Evolutionary conservation across 2,329 filamentous ascomycete species (phyloP).

Genomic region (Pleoardoris graminearum): DNA sequence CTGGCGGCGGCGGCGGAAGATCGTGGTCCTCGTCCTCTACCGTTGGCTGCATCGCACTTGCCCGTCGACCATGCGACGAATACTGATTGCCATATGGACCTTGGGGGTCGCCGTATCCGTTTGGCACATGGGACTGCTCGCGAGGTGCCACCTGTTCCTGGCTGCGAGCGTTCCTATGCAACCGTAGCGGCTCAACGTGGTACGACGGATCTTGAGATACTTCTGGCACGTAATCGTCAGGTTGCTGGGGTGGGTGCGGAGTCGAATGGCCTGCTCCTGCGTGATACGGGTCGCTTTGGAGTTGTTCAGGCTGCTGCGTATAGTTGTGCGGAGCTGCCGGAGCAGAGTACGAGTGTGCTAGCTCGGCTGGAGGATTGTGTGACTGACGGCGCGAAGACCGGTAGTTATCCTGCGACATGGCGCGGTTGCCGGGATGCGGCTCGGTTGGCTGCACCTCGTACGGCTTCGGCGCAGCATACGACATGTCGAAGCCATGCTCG

Average conservation of each 20-base stretch:
- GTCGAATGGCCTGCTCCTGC: constrained; percentile 14
- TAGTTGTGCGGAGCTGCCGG: constrained; percentile 46
- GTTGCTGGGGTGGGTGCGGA: constrained; percentile 14
- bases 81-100: constrained; percentile 45
- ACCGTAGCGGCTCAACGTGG: constrained; percentile 41
- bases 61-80: constrained; percentile 53
- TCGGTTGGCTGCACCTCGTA: constrained; percentile 42
- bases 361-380: constrained; percentile 30
- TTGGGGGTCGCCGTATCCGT: constrained; percentile 32
- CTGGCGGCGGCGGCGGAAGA: constrained; percentile 49
- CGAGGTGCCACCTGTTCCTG: constrained; percentile 28
- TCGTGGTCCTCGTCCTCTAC: constrained; percentile 65
- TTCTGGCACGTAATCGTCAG: constrained; percentile 19
- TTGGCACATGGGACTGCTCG: constrained; percentile 40
- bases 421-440: constrained; percentile 17
- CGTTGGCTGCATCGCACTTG: constrained; percentile 61
- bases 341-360: constrained; percentile 52
- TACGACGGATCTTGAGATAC: constrained; percentile 37
- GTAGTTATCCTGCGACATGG: constrained; percentile 37
- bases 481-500: constrained; percentile 40
- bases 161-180: constrained; percentile 29
- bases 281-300: constrained; percentile 24
- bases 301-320: constrained; percentile 25
- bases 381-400: constrained; percentile 26
- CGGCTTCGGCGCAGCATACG: constrained; percentile 42